These are phyloP conservation scores for Isatis lusitanica DNA, from an alignment of 441 rosid genomes.

Conservation along the genomic window DNA sequence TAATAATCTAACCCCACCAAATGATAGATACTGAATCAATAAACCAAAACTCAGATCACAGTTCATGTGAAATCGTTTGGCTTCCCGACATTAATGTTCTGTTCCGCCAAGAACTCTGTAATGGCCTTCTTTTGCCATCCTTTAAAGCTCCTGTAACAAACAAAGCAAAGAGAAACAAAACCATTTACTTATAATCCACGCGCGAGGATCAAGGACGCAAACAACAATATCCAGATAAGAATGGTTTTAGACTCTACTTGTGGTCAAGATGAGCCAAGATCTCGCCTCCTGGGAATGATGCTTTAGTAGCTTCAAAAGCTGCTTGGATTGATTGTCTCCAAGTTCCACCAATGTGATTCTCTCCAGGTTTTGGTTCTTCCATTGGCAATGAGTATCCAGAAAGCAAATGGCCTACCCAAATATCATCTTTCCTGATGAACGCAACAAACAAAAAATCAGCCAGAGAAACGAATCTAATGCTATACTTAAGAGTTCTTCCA, in stretches of 20 bases:
- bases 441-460: not conserved
- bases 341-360: slow-evolving; percentile 54
- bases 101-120: slow-evolving; percentile 58
- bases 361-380: slow-evolving; percentile 61
- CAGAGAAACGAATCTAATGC: not conserved
- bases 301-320: slow-evolving; percentile 69
- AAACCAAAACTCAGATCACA: slow-evolving; percentile 7
- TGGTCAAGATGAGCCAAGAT: slow-evolving; percentile 83
- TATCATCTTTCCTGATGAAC: slow-evolving; percentile 58
- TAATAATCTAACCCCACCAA: not conserved
- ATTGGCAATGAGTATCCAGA: slow-evolving; percentile 79
- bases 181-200: not conserved
- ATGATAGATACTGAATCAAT: slow-evolving; percentile 3
- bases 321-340: slow-evolving; percentile 76
- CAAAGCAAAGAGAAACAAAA: not conserved
- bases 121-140: slow-evolving; percentile 89
- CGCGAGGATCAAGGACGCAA: not conserved
- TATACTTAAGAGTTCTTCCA: slow-evolving; percentile 1
- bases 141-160: slow-evolving; percentile 79
- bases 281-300: slow-evolving; percentile 76
- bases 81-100: slow-evolving; percentile 69
- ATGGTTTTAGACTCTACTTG: slow-evolving; percentile 47
- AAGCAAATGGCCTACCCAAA: slow-evolving; percentile 89
- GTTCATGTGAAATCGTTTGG: slow-evolving; percentile 58
- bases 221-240: not conserved